These are phyloP conservation scores for Akanthomyces lecanii DNA, from an alignment of 2,329 filamentous ascomycete genomes.

Conservation along the genomic window DNA sequence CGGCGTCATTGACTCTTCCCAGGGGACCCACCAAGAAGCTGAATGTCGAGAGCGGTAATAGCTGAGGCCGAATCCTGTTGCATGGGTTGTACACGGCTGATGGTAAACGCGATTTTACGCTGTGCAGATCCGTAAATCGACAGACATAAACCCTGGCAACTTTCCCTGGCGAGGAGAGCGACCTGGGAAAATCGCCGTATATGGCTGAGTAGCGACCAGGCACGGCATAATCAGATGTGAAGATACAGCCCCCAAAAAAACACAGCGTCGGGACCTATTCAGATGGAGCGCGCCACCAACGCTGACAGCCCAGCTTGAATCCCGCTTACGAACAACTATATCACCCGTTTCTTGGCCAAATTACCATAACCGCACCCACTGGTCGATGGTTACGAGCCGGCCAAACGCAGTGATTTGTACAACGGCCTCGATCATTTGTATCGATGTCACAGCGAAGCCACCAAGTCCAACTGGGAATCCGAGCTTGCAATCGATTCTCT, in stretches of 20 bases:
- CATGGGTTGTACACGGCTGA: too few species aligned
- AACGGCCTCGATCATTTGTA: background rate
- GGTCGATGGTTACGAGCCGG: background rate
- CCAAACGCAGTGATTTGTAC: background rate
- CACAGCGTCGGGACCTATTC: too few species aligned
- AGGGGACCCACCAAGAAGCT: conserved; percentile 7
- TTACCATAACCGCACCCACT: background rate
- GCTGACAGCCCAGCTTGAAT: background rate
- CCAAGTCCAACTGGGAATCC: conserved; percentile 39
- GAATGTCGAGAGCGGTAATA: background rate
- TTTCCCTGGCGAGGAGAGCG: too few species aligned
- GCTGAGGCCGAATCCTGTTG: background rate
- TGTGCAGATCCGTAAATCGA: too few species aligned
- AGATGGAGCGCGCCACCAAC: too few species aligned
- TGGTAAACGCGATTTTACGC: too few species aligned
- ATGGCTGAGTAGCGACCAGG: too few species aligned
- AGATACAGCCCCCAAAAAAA: too few species aligned
- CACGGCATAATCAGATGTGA: too few species aligned
- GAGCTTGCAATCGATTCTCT: conserved; percentile 26
- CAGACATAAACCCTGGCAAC: too few species aligned
- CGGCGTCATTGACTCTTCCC: background rate
- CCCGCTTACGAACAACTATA: background rate
- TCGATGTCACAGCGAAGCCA: conserved; percentile 28
- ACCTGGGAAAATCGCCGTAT: too few species aligned
- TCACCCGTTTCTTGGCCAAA: background rate